These are phyloP conservation scores for Cubamyces lactineus DNA, from an alignment of 768 basidiomycete genomes.

Conservation along the genomic window DNA sequence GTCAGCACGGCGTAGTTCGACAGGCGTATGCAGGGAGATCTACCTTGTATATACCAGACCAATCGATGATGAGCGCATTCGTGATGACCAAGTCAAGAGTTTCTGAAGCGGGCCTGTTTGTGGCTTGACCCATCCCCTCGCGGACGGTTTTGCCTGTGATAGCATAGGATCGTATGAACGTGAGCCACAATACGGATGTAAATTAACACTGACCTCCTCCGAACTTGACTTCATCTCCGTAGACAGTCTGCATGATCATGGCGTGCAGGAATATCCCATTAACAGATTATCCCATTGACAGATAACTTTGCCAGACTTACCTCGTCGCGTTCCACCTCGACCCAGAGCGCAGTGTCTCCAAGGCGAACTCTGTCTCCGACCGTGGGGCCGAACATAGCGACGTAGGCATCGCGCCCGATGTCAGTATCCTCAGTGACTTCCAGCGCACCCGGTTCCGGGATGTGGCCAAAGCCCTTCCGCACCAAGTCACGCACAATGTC, in stretches of 20 bases:
- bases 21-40: background rate
- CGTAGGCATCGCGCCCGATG: conserved; percentile 74
- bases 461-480: conserved; percentile 69
- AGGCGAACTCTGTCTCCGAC: conserved; percentile 86
- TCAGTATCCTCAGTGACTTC: conserved; percentile 55
- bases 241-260: conserved; percentile 58
- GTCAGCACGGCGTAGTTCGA: background rate
- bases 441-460: conserved; percentile 63
- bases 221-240: conserved; percentile 98
- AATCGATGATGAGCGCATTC: conserved; percentile 93
- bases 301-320: conserved; percentile 38
- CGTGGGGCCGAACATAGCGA: conserved; percentile 96
- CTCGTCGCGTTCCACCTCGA: conserved; percentile 88
- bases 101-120: conserved; percentile 64
- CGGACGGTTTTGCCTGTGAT: conserved; percentile 83
- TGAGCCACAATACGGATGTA: background rate
- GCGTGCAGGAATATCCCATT: background rate
- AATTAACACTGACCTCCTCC: conserved; percentile 70
- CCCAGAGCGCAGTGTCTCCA: conserved; percentile 89
- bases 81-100: conserved; percentile 93
- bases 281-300: background rate
- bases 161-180: background rate
- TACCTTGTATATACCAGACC: conserved; percentile 95
- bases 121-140: conserved; percentile 96
- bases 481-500: conserved; percentile 52